Evolutionary conservation across 176 grass and related monocot species (phyloP).

Genomic region (Avena eriantha): DNA sequence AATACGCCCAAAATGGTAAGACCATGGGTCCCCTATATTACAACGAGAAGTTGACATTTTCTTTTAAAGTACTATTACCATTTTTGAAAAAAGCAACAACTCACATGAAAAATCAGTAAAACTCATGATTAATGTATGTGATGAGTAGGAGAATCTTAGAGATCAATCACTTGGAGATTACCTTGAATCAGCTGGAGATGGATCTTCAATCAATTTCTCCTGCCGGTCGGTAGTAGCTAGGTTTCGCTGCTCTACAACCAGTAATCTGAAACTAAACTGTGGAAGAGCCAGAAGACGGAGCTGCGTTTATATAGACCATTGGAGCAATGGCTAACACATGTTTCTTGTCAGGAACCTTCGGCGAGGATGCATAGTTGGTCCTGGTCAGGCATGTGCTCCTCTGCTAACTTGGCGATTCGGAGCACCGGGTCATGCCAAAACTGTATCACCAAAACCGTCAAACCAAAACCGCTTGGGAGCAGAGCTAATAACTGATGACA

Average conservation of each 20-base stretch:
- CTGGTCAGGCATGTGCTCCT: neutral
- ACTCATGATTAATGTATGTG: neutral
- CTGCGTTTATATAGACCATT: constrained; percentile 2
- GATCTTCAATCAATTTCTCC: neutral
- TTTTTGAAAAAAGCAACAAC: neutral
- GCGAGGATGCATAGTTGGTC: neutral
- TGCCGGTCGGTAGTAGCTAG: neutral
- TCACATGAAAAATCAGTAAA: neutral
- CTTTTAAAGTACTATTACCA: neutral
- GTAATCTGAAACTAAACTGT: neutral
- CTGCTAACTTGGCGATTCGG: too few species aligned
- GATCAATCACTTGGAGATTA: neutral
- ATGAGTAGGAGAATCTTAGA: neutral
- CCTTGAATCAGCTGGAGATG: neutral
- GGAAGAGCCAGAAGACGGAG: neutral
- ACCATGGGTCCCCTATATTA: too few species aligned
- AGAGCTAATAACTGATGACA: too few species aligned
- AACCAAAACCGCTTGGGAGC: too few species aligned
- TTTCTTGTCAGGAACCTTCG: neutral
- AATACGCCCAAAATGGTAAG: neutral
- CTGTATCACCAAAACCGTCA: neutral
- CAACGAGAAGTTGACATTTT: neutral
- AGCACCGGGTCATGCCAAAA: neutral
- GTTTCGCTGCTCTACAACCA: neutral
- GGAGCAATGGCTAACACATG: neutral